These are phyloP conservation scores for Camellia oleifera DNA, from an alignment of 179 eudicot species.

Conservation along the genomic window DNA sequence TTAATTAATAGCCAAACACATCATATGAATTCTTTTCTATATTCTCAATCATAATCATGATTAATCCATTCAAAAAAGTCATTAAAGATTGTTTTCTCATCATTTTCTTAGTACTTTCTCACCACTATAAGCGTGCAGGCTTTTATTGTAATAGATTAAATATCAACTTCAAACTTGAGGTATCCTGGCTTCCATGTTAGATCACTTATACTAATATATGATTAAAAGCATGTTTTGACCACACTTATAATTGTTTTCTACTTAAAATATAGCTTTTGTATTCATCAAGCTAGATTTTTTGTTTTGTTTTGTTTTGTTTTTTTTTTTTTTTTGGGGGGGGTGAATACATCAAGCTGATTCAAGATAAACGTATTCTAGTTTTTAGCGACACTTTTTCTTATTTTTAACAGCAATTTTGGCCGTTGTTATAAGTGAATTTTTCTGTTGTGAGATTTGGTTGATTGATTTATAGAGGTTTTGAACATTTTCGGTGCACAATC, in stretches of 20 bases:
- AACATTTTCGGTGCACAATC: too few relatives aligned
- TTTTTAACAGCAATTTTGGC: too few relatives aligned
- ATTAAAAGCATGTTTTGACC: neutral
- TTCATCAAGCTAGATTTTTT: neutral
- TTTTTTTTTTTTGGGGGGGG: too few relatives aligned
- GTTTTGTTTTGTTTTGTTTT: too few relatives aligned
- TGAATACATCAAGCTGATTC: too few relatives aligned
- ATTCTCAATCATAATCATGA: neutral
- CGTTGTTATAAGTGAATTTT: too few relatives aligned
- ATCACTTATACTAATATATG: neutral
- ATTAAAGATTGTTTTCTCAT: neutral
- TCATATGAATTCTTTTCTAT: neutral
- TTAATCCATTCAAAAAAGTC: neutral
- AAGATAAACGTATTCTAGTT: too few relatives aligned
- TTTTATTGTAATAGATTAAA: neutral
- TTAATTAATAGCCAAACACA: neutral
- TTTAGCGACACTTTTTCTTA: too few relatives aligned
- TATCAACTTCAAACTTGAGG: neutral
- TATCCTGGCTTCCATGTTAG: neutral
- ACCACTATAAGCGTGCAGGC: neutral
- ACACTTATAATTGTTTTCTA: neutral
- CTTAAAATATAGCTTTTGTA: neutral
- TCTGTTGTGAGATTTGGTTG: too few relatives aligned
- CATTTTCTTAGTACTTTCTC: neutral
- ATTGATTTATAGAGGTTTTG: too few relatives aligned